Base-by-base conservation (phyloP, 2,329 filamentous ascomycete species). In the Aspergillus sp. region DNA sequence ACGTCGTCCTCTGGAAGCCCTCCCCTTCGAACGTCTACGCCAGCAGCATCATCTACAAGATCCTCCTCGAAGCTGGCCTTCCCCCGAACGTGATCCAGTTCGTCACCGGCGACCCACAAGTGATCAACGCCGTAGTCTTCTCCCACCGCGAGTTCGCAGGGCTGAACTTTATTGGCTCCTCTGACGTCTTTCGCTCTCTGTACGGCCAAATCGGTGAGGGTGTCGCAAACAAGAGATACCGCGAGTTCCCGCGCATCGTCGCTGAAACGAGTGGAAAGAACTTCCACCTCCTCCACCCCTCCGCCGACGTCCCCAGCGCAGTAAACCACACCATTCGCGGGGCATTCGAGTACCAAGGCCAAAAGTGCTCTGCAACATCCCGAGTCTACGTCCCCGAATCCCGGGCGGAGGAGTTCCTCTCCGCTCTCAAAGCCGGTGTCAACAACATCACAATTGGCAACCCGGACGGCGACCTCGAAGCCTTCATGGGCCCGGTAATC, bases 1-100 rank as follows among this genome's bases (percentile, higher is more conserved):
- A 97, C 77, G 93, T 97, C 2, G 92, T 97, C 4, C 82, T 97
- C 49, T 97, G 93, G 93, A 97, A 97, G 83, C 93, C 93, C 17
- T 95, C 91, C 15, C 91, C 93, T 69, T 89, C 83, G 17, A 91
- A 93, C 34, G 90, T 97, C 64, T 89, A 90, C 22, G 92, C 91
- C 65, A 96, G 93, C 82, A 95, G 91, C 87, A 83, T 97, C 57
- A 82, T 97, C 48, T 93, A 97, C 82, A 85, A 93, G 74, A 95
- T 97, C 75, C 84, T 97, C 17, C 82, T 95, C 19, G 93, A 97
- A 81, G 93, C 94, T 30, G 93, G 94, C 34, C 86, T 97, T 54
- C 93, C 93, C 31, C 86, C 87, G 69, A 88, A 93, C 68, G 94
- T 97, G 51, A 92, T 97, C 66, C 93, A 97, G 78, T 97, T 96